Evolutionary conservation across 2,329 filamentous ascomycete species (phyloP).

Genomic region (Alternaria ventricosa): DNA sequence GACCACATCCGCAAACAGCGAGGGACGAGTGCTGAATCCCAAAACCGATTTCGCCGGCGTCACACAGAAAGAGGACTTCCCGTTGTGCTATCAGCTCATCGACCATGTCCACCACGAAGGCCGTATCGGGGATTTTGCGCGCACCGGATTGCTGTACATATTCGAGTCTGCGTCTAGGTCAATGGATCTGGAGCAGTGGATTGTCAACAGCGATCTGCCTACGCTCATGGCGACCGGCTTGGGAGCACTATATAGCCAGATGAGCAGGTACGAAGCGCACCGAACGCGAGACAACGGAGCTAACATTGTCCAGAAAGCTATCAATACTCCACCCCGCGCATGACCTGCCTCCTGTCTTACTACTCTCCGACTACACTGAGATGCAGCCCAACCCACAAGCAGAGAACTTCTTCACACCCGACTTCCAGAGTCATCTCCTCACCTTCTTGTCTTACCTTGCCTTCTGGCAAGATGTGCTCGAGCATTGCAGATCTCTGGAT

Average conservation of each 20-base stretch:
- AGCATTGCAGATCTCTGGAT: conserved; percentile 90
- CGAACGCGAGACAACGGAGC: not conserved
- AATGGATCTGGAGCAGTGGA: conserved; percentile 86
- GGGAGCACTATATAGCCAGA: conserved; percentile 75
- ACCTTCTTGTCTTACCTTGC: conserved; percentile 93
- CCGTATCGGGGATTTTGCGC: conserved; percentile 91
- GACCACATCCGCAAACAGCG: conserved; percentile 51
- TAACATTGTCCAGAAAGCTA: conserved; percentile 65
- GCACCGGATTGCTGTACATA: conserved; percentile 92
- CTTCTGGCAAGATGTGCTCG: conserved; percentile 98
- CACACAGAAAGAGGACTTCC: conserved; percentile 89
- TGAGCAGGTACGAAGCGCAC: conserved; percentile 60
- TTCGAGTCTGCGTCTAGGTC: conserved; percentile 92
- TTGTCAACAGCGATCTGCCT: conserved; percentile 94
- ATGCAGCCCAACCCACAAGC: conserved; percentile 69
- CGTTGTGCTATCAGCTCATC: conserved; percentile 91
- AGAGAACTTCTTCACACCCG: conserved; percentile 73
- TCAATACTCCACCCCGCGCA: conserved; percentile 79
- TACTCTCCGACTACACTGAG: conserved; percentile 86
- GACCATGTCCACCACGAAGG: conserved; percentile 98
- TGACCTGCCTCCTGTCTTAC: conserved; percentile 80
- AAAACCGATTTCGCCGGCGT: conserved; percentile 79
- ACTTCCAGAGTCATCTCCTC: conserved; percentile 85
- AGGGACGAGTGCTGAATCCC: conserved; percentile 54
- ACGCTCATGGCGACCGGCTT: conserved; percentile 97